Conservation (phyloP, 1,284 basidiomycete genomes). For the Sporisorium exsertum region DNA sequence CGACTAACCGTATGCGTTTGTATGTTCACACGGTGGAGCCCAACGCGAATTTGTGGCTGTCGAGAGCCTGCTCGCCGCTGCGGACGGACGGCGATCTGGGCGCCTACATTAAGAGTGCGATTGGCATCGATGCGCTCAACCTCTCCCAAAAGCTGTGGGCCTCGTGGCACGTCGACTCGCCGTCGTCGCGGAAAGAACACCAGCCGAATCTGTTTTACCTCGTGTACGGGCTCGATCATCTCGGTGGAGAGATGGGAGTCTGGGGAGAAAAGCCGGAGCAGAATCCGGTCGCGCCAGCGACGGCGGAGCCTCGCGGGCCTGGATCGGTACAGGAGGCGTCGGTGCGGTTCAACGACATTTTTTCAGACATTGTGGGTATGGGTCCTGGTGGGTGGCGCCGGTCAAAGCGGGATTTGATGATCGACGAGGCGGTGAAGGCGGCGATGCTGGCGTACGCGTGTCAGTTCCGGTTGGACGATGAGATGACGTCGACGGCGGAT, state of each 20-base stretch:
- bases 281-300: background rate
- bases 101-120: conserved; percentile 48
- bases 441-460: conserved; percentile 55
- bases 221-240: conserved; percentile 51
- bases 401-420: conserved; percentile 45
- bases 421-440: conserved; percentile 54
- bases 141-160: conserved; percentile 50
- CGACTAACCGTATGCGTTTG: conserved; percentile 49
- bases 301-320: background rate
- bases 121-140: conserved; percentile 40
- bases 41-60: conserved; percentile 50
- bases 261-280: conserved; percentile 49
- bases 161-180: conserved; percentile 50
- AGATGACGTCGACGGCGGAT: conserved; percentile 38
- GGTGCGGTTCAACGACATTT: conserved; percentile 31
- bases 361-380: conserved; percentile 37
- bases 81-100: conserved; percentile 49
- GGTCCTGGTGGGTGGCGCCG: conserved; percentile 44
- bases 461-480: conserved; percentile 49
- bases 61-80: conserved; percentile 47
- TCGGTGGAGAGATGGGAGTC: conserved; percentile 51
- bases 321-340: conserved; percentile 32
- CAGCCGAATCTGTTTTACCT: conserved; percentile 55
- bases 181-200: conserved; percentile 35
- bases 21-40: conserved; percentile 55